Percentiles rank a stretch among this genome's conserved stretches.
phyloP scores from a whole-genome alignment of 179 eudicot genomes.

The Kewa caespitosa region DNA sequence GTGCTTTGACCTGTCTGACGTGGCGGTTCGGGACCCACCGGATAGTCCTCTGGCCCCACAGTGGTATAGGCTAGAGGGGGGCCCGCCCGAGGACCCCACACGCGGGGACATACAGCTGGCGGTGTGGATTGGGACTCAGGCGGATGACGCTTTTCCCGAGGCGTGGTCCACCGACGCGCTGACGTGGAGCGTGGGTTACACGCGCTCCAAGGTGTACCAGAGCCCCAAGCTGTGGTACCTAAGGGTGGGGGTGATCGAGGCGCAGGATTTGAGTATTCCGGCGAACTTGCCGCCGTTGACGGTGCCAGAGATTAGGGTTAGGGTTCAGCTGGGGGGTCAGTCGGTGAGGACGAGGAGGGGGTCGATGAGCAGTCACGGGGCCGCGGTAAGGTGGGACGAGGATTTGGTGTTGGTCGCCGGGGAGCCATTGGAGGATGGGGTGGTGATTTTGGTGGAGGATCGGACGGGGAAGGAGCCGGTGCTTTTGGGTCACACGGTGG shows the following conservation, averaged over 20 bases:
- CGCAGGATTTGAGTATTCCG: slow-evolving; percentile 71
- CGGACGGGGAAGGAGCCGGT: slow-evolving; percentile 65
- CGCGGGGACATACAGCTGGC: slow-evolving; percentile 81
- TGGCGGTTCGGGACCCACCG: slow-evolving; percentile 85
- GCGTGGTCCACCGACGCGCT: slow-evolving; percentile 82
- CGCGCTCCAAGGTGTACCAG: slow-evolving; percentile 89
- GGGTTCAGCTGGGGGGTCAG: slow-evolving; percentile 76
- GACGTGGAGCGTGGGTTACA: slow-evolving; percentile 49
- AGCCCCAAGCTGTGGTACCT: slow-evolving; percentile 90
- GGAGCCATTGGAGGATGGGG: slow-evolving; percentile 80
- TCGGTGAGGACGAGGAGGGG: slow-evolving; percentile 72
- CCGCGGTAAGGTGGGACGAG: slow-evolving; percentile 71
- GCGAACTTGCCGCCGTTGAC: slow-evolving; percentile 88
- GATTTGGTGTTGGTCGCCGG: slow-evolving; percentile 76
- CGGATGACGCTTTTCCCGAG: slow-evolving; percentile 88
- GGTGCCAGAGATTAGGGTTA: slow-evolving; percentile 73
- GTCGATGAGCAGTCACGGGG: slow-evolving; percentile 54
- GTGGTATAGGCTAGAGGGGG: slow-evolving; percentile 94
- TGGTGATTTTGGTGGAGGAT: slow-evolving; percentile 73
- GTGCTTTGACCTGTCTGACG: slow-evolving; percentile 92
- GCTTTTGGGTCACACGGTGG: slow-evolving; percentile 67
- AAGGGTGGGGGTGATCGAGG: slow-evolving; percentile 63
- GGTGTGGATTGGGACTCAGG: slow-evolving; percentile 93
- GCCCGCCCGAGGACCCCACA: slow-evolving; percentile 32
- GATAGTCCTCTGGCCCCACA: slow-evolving; percentile 97